These are phyloP conservation scores for Globisporangium megalacanthum DNA, from an alignment of 352 stramenopile species.

Conservation along the genomic window DNA sequence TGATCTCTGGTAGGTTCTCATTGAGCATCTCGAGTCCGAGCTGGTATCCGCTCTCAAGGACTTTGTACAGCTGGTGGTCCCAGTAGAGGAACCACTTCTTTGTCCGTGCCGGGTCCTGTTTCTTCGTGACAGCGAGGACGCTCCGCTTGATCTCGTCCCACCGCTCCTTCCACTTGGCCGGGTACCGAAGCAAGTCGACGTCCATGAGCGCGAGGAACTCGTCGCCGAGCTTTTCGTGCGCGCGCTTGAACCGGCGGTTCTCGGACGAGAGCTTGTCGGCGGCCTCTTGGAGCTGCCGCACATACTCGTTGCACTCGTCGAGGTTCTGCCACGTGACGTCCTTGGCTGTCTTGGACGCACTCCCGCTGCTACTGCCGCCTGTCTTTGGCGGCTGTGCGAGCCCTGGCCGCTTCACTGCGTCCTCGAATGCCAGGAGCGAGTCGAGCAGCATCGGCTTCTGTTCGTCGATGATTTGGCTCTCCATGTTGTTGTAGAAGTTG, in stretches of 20 bases:
- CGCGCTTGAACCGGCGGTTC: constrained; percentile 88
- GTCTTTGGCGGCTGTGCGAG: constrained; percentile 28
- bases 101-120: constrained; percentile 78
- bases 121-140: constrained; percentile 60
- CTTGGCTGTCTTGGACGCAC: constrained; percentile 20
- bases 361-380: constrained; percentile 19
- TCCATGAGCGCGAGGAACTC: constrained; percentile 85
- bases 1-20: constrained; percentile 89
- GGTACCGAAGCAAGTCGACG: constrained; percentile 85
- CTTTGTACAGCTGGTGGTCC: constrained; percentile 96
- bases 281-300: constrained; percentile 88
- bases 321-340: constrained; percentile 89
- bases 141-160: constrained; percentile 80
- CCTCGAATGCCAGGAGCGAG: constrained; percentile 90
- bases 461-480: constrained; percentile 90
- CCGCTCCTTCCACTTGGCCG: constrained; percentile 83
- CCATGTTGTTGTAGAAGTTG: constrained; percentile 97
- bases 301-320: constrained; percentile 90
- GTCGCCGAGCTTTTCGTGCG: constrained; percentile 78
- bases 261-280: constrained; percentile 85
- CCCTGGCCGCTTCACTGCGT: constrained; percentile 64
- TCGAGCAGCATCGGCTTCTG: constrained; percentile 95
- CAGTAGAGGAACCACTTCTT: constrained; percentile 91
- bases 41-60: constrained; percentile 91
- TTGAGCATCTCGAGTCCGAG: constrained; percentile 94